These are phyloP conservation scores for Stachybotrys echinatus DNA, from an alignment of 2,329 filamentous ascomycete species.

Conservation along the genomic window DNA sequence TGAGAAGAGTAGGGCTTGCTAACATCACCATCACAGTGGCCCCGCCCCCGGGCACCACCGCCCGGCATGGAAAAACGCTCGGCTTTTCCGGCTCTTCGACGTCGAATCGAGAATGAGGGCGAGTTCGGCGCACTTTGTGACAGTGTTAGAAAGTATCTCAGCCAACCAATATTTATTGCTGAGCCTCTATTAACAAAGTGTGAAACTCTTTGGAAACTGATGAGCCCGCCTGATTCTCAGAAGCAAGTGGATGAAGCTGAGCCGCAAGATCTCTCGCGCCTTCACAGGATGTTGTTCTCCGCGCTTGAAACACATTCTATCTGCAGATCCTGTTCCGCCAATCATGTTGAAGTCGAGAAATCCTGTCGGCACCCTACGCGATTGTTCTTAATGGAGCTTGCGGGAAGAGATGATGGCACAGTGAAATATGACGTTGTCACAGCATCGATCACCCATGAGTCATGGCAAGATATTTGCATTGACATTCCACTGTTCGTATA, in stretches of 20 bases:
- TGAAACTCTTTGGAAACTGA: too few relatives aligned
- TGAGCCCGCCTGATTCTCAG: too few relatives aligned
- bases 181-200: too few relatives aligned
- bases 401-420: neutral
- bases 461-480: constrained; percentile 4
- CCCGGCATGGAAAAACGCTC: too few relatives aligned
- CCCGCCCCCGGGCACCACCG: too few relatives aligned
- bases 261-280: constrained; percentile 1
- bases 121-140: too few relatives aligned
- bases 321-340: constrained; percentile 1
- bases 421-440: constrained; percentile 3
- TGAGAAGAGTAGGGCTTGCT: too few relatives aligned
- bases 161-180: neutral
- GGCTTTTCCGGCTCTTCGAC: too few relatives aligned
- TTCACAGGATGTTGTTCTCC: constrained; percentile 1
- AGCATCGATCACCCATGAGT: neutral
- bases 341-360: neutral
- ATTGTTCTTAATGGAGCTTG: constrained; percentile 3
- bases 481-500: neutral
- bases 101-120: too few relatives aligned
- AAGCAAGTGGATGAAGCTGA: neutral
- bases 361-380: constrained; percentile 5
- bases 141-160: too few relatives aligned
- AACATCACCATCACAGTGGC: too few relatives aligned
- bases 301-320: constrained; percentile 3